Percentiles rank a stretch among this genome's conserved stretches.
phyloP scores from a whole-genome alignment of 2,329 filamentous ascomycete genomes.

The Colletotrichum sp. region DNA sequence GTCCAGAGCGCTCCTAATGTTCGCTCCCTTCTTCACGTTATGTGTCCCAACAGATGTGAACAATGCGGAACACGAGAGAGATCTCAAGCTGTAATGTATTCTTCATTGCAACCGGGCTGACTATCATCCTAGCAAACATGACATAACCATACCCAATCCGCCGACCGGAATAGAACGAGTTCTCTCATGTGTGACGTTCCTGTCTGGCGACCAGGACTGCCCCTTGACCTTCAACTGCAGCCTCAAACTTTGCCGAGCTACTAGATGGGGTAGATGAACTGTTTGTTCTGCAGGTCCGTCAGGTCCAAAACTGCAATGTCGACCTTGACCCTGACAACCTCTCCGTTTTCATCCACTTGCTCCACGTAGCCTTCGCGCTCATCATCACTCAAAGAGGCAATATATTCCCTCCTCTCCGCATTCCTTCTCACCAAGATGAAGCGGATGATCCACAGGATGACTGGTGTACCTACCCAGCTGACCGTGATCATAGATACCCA shows the following conservation, averaged over 20 bases:
- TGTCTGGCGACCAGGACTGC: neutral
- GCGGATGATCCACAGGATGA: slow-evolving; percentile 36
- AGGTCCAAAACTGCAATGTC: slow-evolving; percentile 40
- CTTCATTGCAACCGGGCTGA: neutral
- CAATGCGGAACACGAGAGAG: fast-evolving
- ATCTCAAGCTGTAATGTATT: neutral
- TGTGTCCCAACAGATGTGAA: neutral
- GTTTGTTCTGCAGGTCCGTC: slow-evolving; percentile 43
- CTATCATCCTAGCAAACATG: neutral
- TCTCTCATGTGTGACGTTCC: neutral
- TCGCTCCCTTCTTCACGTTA: neutral
- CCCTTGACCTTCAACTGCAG: neutral
- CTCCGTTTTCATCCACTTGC: slow-evolving; percentile 34
- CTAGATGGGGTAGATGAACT: slow-evolving; percentile 37
- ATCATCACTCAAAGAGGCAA: slow-evolving; percentile 26
- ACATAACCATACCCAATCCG: neutral
- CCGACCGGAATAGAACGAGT: neutral
- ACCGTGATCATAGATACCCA: slow-evolving; percentile 34
- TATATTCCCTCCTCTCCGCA: slow-evolving; percentile 31
- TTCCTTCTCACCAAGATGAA: slow-evolving; percentile 36
- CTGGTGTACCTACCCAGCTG: slow-evolving; percentile 39
- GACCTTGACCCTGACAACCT: slow-evolving; percentile 32
- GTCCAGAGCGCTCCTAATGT: fast-evolving
- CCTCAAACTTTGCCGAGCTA: neutral
- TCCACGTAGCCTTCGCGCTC: slow-evolving; percentile 27